A percentile compares a stretch with the other conserved stretches of the same genome.
Evolutionary conservation across 2,329 filamentous ascomycete genomes (phyloP).

Genomic region (Claviceps sp.): DNA sequence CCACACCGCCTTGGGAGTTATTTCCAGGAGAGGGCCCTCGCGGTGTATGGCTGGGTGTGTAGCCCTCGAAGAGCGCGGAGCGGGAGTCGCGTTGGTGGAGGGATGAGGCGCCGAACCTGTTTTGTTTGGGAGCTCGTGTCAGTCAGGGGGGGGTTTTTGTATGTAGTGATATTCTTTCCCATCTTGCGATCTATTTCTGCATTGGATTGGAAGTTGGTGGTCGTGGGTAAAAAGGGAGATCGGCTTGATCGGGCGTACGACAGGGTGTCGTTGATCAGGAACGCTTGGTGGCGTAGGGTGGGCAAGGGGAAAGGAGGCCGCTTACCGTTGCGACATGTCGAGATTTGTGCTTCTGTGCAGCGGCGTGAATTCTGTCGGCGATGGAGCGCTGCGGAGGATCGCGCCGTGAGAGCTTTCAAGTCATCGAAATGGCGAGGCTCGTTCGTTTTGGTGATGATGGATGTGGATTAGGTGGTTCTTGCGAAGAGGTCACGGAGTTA

Average conservation of each 20-base stretch:
- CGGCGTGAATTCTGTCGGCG: neutral
- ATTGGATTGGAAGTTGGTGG: neutral
- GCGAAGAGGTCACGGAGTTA: neutral
- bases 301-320: neutral
- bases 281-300: neutral
- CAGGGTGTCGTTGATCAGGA: neutral
- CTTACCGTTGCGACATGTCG: constrained; percentile 23
- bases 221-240: neutral
- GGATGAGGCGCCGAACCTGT: constrained; percentile 52
- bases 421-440: neutral
- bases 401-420: neutral
- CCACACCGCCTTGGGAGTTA: neutral
- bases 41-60: constrained; percentile 35
- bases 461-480: constrained; percentile 9
- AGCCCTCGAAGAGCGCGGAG: constrained; percentile 63
- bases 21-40: constrained; percentile 18
- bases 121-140: neutral
- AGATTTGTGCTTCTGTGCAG: neutral
- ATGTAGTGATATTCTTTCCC: no score
- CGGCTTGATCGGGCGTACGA: neutral
- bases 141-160: neutral
- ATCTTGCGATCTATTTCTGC: no score
- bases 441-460: neutral
- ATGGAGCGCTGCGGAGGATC: neutral
- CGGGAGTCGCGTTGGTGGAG: constrained; percentile 63